Evolutionary conservation across 441 rosid species (phyloP), one percentile per base, ranked within the genome.

Genomic region (Croton laevigatus): DNA sequence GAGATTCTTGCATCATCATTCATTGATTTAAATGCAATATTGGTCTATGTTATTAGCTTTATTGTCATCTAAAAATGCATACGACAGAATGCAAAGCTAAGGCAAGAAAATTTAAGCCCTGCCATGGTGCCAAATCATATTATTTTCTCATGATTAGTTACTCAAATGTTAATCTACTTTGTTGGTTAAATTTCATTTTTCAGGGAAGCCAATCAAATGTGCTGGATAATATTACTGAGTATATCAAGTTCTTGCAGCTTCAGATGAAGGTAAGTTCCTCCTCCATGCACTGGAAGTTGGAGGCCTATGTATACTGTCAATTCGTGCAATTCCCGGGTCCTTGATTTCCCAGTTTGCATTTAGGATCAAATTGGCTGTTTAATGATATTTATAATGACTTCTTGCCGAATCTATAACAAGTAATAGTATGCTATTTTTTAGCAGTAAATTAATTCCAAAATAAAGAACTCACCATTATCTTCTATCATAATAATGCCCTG

Each of bases 241-340:
- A 87, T 71, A 80, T 87, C 72, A 86, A 85, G 81, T 79, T 80
- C 78, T 76, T 89, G 76, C 91, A 89, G 71, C 72, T 79, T 65
- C 89, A 84, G 76, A 62, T 89, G 76, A 86, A 81, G 89, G 91
- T 86, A 74, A 68, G n/a, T 73, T 64, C 34, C 45, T 66, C 44
- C 22, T 38, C 8, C 6, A 14, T 40, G 22, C 12, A 45, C 46
- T 49, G 2, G 27, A 20, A 52, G 13, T 5, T 22, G 34, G n/a
- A 22, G 12, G 3, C 22, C 49, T 19, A 27, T 27, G 32, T 20
- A 0, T 16, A 53, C n/a, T 53, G 12, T 6, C 44, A 6, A 40
- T 9, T 40, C 44, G 44, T 40, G 44, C 11, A 40, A 40, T 40
- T 40, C 44, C 44, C 44, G 6, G 44, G 44, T 40, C 6, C 44